Conservation (phyloP, 1,284 basidiomycete genomes). For the Rhodotorula sp. region DNA sequence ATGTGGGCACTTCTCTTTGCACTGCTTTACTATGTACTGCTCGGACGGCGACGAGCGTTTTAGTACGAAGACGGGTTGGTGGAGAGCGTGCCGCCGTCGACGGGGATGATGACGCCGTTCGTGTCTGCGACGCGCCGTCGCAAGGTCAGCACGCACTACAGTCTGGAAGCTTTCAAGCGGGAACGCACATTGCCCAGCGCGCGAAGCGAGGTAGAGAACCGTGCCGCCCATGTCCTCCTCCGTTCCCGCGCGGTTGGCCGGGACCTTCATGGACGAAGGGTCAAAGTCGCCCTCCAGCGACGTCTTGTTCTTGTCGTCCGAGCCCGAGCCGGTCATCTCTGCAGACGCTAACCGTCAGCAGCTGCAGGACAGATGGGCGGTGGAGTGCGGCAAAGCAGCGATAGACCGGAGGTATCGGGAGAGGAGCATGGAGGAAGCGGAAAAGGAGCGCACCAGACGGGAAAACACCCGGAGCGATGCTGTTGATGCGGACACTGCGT, state of each 20-base stretch:
- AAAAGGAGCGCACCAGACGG: neutral
- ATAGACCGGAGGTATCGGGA: too few relatives aligned
- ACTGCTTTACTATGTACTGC: neutral
- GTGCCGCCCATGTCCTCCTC: slow-evolving; percentile 32
- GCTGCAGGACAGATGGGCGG: neutral
- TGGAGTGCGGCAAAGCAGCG: neutral
- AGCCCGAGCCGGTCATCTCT: slow-evolving; percentile 67
- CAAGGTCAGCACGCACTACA: too few relatives aligned
- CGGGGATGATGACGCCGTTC: slow-evolving; percentile 14
- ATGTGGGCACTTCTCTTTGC: too few relatives aligned
- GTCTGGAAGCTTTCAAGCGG: too few relatives aligned
- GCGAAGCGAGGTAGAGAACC: slow-evolving; percentile 16
- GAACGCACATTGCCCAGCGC: slow-evolving; percentile 25
- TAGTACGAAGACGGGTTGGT: slow-evolving; percentile 26
- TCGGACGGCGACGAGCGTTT: neutral
- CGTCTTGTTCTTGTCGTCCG: slow-evolving; percentile 55
- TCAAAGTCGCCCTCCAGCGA: slow-evolving; percentile 41
- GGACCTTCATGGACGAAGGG: slow-evolving; percentile 17
- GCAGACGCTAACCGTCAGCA: slow-evolving; percentile 38
- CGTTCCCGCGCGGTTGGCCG: slow-evolving; percentile 27
- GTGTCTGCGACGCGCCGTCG: slow-evolving; percentile 6
- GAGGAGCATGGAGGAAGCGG: too few relatives aligned
- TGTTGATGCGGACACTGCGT: slow-evolving; percentile 62
- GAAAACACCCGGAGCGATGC: slow-evolving; percentile 62
- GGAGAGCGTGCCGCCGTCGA: slow-evolving; percentile 24